phyloP scores from a whole-genome alignment of 768 basidiomycete species.

The Tephrocybe sp. region DNA sequence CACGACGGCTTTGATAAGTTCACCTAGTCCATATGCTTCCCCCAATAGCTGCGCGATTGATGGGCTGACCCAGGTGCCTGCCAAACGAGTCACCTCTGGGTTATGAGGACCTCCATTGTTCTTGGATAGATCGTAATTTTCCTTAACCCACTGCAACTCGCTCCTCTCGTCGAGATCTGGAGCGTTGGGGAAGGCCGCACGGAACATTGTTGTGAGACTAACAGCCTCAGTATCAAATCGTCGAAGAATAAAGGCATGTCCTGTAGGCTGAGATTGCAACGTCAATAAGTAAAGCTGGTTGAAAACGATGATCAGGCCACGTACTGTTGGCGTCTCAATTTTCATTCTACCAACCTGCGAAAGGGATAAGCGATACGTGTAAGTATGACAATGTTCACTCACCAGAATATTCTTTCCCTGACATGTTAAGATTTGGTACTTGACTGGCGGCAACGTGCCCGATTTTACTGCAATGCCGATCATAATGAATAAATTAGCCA shows the following conservation, averaged over 20 bases:
- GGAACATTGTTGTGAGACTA: constrained; percentile 94
- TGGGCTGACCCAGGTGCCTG: constrained; percentile 83
- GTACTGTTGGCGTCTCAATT: constrained; percentile 75
- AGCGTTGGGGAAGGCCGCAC: constrained; percentile 87
- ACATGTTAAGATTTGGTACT: constrained; percentile 88
- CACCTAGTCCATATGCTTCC: constrained; percentile 57
- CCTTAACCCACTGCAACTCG: constrained; percentile 84
- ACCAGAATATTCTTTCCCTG: constrained; percentile 81
- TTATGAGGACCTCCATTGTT: constrained; percentile 74
- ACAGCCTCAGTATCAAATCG: constrained; percentile 92
- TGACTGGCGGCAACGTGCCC: constrained; percentile 63
- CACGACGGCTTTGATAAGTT: constrained; percentile 63
- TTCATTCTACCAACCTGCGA: constrained; percentile 82
- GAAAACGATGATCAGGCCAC: constrained; percentile 21
- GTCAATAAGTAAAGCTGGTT: constrained; percentile 14
- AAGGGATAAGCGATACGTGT: constrained; percentile 3
- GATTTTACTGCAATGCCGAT: constrained; percentile 29
- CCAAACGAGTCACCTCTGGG: constrained; percentile 65
- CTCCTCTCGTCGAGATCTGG: constrained; percentile 71
- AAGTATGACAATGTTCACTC: constrained; percentile 1
- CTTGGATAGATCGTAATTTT: constrained; percentile 68
- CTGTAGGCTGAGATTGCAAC: constrained; percentile 46
- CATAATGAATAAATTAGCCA: constrained; percentile 13
- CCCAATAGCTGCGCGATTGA: constrained; percentile 67
- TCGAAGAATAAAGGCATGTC: constrained; percentile 92